These are phyloP conservation scores for Quercus robur DNA, from an alignment of 306 rosid genomes.

Conservation along the genomic window DNA sequence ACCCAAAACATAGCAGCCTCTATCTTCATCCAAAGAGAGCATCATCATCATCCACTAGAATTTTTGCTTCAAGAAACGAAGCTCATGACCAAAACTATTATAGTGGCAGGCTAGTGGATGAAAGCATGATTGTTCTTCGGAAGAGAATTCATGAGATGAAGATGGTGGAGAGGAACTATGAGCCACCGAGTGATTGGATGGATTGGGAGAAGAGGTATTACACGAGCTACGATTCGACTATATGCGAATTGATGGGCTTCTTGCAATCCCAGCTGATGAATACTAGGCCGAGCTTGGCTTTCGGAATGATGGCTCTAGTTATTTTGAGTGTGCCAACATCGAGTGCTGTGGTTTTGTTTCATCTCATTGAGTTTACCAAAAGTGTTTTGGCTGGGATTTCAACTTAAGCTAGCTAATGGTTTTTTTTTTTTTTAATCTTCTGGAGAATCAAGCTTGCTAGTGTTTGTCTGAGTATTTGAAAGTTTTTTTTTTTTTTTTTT, in stretches of 20 bases:
- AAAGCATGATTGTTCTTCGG: constrained; percentile 38
- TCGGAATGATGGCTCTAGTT: constrained; percentile 27
- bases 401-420: not conserved
- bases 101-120: constrained; percentile 24
- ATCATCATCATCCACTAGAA: not conserved
- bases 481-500: not conserved
- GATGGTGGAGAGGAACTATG: constrained; percentile 42
- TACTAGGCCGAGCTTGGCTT: constrained; percentile 45
- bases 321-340: constrained; percentile 36
- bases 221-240: constrained; percentile 31
- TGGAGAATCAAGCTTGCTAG: not conserved
- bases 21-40: not conserved
- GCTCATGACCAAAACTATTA: not conserved
- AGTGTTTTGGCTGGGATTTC: constrained; percentile 13
- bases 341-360: constrained; percentile 15
- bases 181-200: constrained; percentile 46
- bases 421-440: not conserved
- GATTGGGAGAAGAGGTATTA: constrained; percentile 55
- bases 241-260: constrained; percentile 44
- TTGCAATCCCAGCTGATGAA: constrained; percentile 50
- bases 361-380: constrained; percentile 20
- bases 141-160: constrained; percentile 34
- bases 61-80: constrained; percentile 7
- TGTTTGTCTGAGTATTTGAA: not conserved
- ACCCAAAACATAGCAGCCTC: not conserved